phyloP scores from a whole-genome alignment of 2,329 filamentous ascomycete genomes.

The Neopestalotiopsis clavispora region DNA sequence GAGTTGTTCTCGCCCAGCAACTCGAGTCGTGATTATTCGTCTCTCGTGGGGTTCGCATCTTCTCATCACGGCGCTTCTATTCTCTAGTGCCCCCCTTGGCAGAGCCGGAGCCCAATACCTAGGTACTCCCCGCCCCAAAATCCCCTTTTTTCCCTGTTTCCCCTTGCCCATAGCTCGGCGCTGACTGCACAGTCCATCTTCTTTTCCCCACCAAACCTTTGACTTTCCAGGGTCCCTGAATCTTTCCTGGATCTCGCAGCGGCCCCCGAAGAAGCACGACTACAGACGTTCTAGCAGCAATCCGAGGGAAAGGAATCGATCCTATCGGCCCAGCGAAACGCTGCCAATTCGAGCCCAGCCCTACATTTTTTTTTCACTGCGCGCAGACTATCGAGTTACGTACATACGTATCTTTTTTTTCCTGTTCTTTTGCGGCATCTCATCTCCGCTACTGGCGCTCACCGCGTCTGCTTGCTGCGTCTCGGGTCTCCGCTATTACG shows the following conservation, averaged over 20 bases:
- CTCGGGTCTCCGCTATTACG: neutral
- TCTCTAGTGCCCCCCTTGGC: neutral
- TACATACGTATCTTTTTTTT: neutral
- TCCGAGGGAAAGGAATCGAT: neutral
- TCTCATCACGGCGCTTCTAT: neutral
- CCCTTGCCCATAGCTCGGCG: neutral
- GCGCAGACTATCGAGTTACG: neutral
- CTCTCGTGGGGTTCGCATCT: neutral
- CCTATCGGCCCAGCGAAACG: neutral
- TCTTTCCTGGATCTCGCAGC: slow-evolving; percentile 3
- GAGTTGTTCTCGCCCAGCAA: neutral
- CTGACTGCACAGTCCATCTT: slow-evolving; percentile 9
- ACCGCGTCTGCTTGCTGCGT: slow-evolving; percentile 1
- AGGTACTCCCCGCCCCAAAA: slow-evolving; percentile 5
- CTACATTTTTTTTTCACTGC: neutral
- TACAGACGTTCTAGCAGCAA: neutral
- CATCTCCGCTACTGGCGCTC: slow-evolving; percentile 4
- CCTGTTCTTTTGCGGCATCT: neutral
- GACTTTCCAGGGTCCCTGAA: slow-evolving; percentile 13
- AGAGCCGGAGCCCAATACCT: neutral
- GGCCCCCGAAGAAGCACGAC: neutral
- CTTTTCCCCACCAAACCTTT: slow-evolving; percentile 12
- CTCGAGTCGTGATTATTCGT: neutral
- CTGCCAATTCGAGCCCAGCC: slow-evolving; percentile 1
- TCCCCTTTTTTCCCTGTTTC: slow-evolving; percentile 5